Conservation (phyloP, 2,329 filamentous ascomycete species). For the Cytospora mali region DNA sequence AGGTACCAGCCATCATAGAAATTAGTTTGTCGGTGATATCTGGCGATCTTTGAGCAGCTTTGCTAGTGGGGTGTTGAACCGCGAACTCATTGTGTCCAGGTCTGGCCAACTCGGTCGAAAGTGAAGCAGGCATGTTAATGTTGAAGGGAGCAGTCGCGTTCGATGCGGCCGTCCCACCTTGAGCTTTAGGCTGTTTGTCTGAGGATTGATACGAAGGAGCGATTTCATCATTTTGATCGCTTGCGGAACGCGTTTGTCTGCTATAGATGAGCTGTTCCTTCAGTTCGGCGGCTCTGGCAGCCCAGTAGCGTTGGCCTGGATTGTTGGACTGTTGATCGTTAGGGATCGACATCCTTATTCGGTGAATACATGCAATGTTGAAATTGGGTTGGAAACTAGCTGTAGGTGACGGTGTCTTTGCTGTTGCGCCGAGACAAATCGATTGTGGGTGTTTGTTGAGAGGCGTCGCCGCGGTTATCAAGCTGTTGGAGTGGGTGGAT, state of each 20-base stretch:
- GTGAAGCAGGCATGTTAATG: not conserved
- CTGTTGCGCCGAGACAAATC: too few relatives aligned
- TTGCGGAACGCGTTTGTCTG: not conserved
- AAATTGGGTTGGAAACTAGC: too few relatives aligned
- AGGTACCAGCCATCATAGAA: not conserved
- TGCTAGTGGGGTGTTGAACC: not conserved
- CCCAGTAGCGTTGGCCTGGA: not conserved
- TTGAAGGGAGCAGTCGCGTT: not conserved
- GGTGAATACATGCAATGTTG: too few relatives aligned
- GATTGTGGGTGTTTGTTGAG: too few relatives aligned
- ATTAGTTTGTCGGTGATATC: not conserved
- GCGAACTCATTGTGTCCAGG: not conserved
- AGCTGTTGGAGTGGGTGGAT: too few relatives aligned
- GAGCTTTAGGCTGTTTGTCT: too few relatives aligned
- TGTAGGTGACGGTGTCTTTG: too few relatives aligned
- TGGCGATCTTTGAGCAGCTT: not conserved
- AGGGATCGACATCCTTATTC: not conserved
- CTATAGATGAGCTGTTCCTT: slow-evolving; percentile 3
- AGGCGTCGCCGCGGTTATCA: too few relatives aligned
- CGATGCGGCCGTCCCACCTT: not conserved
- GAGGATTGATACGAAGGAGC: too few relatives aligned
- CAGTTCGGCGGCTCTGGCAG: not conserved
- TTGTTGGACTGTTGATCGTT: not conserved
- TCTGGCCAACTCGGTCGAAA: not conserved
- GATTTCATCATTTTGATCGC: not conserved